These are phyloP conservation scores for Candida caryicola DNA, from an alignment of 805 yeast species.

Conservation along the genomic window DNA sequence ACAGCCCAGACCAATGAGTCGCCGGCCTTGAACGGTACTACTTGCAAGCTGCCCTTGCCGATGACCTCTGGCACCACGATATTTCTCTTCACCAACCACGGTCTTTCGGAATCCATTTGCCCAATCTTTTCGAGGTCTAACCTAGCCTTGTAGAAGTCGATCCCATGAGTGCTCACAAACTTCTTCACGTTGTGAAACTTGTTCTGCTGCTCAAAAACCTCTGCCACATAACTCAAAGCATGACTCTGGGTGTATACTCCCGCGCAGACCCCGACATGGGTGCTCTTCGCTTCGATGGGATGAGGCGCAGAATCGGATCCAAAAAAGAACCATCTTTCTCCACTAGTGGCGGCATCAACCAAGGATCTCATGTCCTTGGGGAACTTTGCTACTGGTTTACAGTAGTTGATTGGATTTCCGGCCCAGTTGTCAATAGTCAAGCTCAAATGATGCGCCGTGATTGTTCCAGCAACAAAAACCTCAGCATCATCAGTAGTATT, in stretches of 20 bases:
- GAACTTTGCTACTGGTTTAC: conserved; percentile 96
- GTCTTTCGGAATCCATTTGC: conserved; percentile 40
- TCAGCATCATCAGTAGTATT: conserved; percentile 26
- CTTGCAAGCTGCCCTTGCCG: conserved; percentile 42
- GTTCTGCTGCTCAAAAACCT: conserved; percentile 68
- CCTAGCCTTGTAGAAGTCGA: conserved; percentile 54
- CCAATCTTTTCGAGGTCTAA: conserved; percentile 34
- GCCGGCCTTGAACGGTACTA: conserved; percentile 86
- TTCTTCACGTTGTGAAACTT: conserved; percentile 63
- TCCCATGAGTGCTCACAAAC: conserved; percentile 77
- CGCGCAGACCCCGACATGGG: conserved; percentile 87
- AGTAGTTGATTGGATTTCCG: conserved; percentile 89
- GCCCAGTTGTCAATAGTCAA: conserved; percentile 95
- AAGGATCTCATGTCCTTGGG: conserved; percentile 82
- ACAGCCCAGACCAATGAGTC: conserved; percentile 66
- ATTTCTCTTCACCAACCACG: conserved; percentile 52
- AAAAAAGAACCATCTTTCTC: conserved; percentile 88
- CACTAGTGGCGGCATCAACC: conserved; percentile 84
- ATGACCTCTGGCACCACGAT: conserved; percentile 59
- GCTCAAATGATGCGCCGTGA: conserved; percentile 92
- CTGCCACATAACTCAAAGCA: conserved; percentile 81
- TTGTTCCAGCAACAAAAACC: conserved; percentile 79
- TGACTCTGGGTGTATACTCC: conserved; percentile 92
- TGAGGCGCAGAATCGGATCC: conserved; percentile 99
- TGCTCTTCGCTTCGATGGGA: conserved; percentile 74